Percentiles rank a stretch among this genome's conserved stretches.
phyloP scores from a whole-genome alignment of 208 protist species.

The Angomonas deanei region DNA sequence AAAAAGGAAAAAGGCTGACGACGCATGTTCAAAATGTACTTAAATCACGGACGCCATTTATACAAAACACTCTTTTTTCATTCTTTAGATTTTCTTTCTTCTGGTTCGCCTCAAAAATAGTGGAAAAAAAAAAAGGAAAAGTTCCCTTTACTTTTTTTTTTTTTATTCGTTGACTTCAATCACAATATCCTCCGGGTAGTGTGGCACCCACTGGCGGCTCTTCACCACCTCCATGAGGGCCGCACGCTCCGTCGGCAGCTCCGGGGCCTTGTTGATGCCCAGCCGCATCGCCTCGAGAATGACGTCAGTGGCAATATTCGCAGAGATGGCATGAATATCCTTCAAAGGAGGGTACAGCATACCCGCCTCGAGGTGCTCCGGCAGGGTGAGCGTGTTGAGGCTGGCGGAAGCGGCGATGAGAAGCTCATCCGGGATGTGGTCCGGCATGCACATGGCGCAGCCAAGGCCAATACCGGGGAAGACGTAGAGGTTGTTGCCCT shows the following conservation, averaged over 20 bases:
- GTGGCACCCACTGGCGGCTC: conserved; percentile 55
- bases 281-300: conserved; percentile 63
- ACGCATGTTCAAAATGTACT: no score
- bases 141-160: neutral
- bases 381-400: conserved; percentile 55
- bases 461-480: conserved; percentile 95
- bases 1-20: conserved; percentile 5
- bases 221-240: conserved; percentile 39
- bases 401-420: conserved; percentile 77
- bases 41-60: neutral
- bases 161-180: conserved; percentile 14
- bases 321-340: conserved; percentile 74
- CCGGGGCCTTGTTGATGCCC: conserved; percentile 42
- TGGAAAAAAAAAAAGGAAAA: neutral
- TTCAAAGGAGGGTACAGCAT: conserved; percentile 66
- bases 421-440: conserved; percentile 84
- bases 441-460: conserved; percentile 53
- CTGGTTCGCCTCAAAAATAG: neutral
- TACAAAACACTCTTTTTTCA: neutral
- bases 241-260: conserved; percentile 37
- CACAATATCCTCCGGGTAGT: conserved; percentile 46
- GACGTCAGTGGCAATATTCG: conserved; percentile 61
- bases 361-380: conserved; percentile 35
- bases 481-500: conserved; percentile 97
- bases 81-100: neutral